A percentile compares a stretch with the other conserved stretches of the same genome.
Conservation (phyloP, 805 yeast genomes). For the Starmerella asiatica region DNA sequence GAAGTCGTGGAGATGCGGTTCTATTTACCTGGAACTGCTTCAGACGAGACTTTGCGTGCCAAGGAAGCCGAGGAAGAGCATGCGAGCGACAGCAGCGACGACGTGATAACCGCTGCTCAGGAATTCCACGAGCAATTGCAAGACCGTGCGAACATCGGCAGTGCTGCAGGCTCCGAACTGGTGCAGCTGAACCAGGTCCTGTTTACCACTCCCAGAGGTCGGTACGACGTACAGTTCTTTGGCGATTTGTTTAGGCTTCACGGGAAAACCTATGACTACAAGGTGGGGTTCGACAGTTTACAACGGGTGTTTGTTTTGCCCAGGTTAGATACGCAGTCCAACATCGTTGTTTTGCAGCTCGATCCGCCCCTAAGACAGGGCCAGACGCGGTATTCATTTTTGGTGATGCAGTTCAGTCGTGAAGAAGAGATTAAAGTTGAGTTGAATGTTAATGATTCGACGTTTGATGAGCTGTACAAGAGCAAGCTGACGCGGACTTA, state of each 20-base stretch:
- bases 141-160: constrained; percentile 89
- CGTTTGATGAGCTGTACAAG: constrained; percentile 60
- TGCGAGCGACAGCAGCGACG: constrained; percentile 27
- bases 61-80: constrained; percentile 28
- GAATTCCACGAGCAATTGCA: constrained; percentile 81
- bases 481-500: constrained; percentile 51
- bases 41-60: constrained; percentile 36
- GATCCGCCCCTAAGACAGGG: constrained; percentile 98
- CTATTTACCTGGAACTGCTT: constrained; percentile 76
- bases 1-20: constrained; percentile 91
- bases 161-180: constrained; percentile 85
- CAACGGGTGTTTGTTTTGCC: constrained; percentile 87
- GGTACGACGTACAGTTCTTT: constrained; percentile 93
- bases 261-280: constrained; percentile 96
- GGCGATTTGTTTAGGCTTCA: constrained; percentile 74
- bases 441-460: constrained; percentile 70
- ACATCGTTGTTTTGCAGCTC: constrained; percentile 72
- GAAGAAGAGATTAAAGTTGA: constrained; percentile 90
- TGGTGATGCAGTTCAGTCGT: constrained; percentile 74
- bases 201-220: constrained; percentile 95
- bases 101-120: constrained; percentile 58
- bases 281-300: constrained; percentile 76
- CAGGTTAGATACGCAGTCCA: constrained; percentile 85
- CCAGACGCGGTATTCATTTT: constrained; percentile 87
- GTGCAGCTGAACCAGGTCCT: constrained; percentile 83